Conservation (phyloP, 2,329 filamentous ascomycete species). For the Pochonia chlamydosporia region DNA sequence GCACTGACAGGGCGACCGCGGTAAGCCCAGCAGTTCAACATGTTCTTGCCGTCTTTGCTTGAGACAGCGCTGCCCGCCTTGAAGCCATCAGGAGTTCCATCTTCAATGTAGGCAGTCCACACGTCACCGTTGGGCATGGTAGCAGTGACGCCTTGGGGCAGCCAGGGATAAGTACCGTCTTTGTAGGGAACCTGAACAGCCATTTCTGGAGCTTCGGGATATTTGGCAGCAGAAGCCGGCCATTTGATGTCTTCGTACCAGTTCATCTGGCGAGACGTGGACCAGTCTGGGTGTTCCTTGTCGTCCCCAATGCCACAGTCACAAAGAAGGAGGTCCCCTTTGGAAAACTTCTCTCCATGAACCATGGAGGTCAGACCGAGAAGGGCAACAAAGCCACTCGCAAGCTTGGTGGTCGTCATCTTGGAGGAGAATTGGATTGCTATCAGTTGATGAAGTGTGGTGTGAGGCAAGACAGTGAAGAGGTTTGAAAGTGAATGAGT, state of each 20-base stretch:
- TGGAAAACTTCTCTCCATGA: constrained; percentile 20
- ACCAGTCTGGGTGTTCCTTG: constrained; percentile 32
- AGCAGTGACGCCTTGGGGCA: constrained; percentile 29
- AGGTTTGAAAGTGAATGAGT: neutral
- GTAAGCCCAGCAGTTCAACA: constrained; percentile 36
- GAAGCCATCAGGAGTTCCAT: constrained; percentile 33
- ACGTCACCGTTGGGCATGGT: constrained; percentile 32
- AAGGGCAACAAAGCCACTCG: constrained; percentile 14
- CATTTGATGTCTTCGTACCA: constrained; percentile 35
- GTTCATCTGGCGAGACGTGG: constrained; percentile 38
- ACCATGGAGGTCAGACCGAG: constrained; percentile 16
- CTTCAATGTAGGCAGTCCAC: constrained; percentile 37
- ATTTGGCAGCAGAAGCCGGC: constrained; percentile 26
- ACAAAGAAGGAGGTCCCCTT: constrained; percentile 33
- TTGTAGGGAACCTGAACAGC: constrained; percentile 32
- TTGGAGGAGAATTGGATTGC: neutral
- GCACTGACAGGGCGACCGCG: constrained; percentile 32
- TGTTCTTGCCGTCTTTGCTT: constrained; percentile 31
- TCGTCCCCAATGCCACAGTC: constrained; percentile 38
- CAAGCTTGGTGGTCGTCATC: constrained; percentile 20
- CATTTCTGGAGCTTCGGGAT: constrained; percentile 31
- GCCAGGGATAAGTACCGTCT: constrained; percentile 34
- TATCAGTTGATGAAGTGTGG: neutral
- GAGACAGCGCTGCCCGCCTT: constrained; percentile 34
- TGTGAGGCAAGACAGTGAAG: neutral